Conservation (phyloP, 768 basidiomycete species). For the Gloeophyllum trabeum region DNA sequence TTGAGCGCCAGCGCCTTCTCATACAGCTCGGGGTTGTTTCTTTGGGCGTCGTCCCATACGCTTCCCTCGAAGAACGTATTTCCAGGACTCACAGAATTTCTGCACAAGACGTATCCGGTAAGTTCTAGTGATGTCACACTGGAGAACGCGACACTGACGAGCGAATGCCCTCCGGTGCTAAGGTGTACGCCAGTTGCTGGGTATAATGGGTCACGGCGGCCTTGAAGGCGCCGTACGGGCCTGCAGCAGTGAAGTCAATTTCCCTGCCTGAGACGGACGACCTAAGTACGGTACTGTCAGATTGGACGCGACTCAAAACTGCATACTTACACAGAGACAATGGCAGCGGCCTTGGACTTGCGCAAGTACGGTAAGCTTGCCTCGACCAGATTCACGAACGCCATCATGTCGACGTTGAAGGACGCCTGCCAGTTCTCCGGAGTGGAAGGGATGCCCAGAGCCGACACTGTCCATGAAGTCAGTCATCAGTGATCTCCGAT, state of each 20-base stretch:
- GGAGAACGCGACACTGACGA: background rate
- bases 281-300: background rate
- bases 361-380: background rate
- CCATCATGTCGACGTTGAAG: conserved; percentile 1
- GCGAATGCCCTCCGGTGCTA: background rate
- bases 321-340: background rate
- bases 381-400: background rate
- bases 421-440: conserved; percentile 1
- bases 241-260: conserved; percentile 1
- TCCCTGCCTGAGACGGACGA: background rate
- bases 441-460: background rate
- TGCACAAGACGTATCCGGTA: too few species aligned
- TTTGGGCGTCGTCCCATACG: background rate
- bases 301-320: background rate
- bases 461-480: background rate
- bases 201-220: background rate
- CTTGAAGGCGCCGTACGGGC: background rate
- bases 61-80: conserved; percentile 1
- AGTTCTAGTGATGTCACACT: too few species aligned
- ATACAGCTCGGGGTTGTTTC: background rate
- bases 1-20: background rate
- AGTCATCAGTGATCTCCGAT: background rate
- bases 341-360: background rate
- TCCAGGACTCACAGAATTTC: background rate
- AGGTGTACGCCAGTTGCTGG: background rate